A percentile compares a stretch with the other conserved stretches of the same genome.
Evolutionary conservation across 768 basidiomycete species (phyloP).

Genomic region (Pleurotus ostreatus): DNA sequence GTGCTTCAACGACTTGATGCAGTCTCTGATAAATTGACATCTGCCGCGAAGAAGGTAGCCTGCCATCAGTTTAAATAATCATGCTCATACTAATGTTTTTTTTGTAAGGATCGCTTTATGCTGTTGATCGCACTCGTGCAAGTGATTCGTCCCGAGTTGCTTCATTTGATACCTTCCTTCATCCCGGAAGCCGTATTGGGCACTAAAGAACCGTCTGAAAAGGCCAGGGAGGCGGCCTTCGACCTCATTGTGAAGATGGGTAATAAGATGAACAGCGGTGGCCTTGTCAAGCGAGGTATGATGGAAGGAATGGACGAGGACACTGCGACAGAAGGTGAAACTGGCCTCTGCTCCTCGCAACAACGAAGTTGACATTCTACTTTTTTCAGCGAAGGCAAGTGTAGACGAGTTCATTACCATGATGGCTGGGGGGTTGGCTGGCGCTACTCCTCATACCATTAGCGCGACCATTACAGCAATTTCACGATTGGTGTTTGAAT

Average conservation of each 20-base stretch:
- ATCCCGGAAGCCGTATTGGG: constrained; percentile 93
- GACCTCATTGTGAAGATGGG: constrained; percentile 91
- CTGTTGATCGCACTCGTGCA: constrained; percentile 70
- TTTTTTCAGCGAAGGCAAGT: constrained; percentile 51
- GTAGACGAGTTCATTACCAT: constrained; percentile 95
- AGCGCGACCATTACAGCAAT: constrained; percentile 95
- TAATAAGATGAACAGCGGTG: constrained; percentile 84
- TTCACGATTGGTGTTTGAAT: constrained; percentile 92
- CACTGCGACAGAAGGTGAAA: constrained; percentile 41
- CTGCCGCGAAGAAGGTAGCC: constrained; percentile 83
- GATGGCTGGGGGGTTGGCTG: constrained; percentile 92
- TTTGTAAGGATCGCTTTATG: constrained; percentile 71
- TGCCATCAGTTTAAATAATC: background rate
- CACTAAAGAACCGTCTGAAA: constrained; percentile 96
- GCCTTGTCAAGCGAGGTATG: constrained; percentile 71
- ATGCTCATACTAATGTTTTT: constrained; percentile 9
- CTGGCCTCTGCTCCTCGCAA: constrained; percentile 19
- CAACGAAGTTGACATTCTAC: constrained; percentile 9
- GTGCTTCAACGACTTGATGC: constrained; percentile 66
- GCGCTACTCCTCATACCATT: constrained; percentile 95
- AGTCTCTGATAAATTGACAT: constrained; percentile 56
- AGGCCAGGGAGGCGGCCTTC: constrained; percentile 84
- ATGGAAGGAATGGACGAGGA: constrained; percentile 85
- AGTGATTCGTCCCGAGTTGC: constrained; percentile 58
- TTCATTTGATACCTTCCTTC: constrained; percentile 84